Evolutionary conservation across 1,284 basidiomycete genomes (phyloP), one percentile per base, ranked within the genome.

Genomic region (Cutaneotrichosporon curvatum): DNA sequence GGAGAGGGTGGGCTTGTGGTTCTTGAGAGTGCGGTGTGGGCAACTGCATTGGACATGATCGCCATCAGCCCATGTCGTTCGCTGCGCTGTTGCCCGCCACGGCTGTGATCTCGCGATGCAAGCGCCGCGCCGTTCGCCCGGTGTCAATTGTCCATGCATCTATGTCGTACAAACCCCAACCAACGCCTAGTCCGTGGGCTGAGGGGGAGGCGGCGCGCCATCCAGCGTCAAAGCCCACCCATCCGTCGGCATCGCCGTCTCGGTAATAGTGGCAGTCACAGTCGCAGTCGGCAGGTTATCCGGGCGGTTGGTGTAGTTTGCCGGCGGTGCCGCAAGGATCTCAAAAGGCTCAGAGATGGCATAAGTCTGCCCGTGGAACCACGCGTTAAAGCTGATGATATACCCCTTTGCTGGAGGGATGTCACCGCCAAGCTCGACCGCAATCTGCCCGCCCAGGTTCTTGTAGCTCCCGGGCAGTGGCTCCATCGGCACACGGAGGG

Each of bases 391-490:
- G 25, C 68, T 50, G 25, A 72, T 45, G 4, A 59, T 52, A 51
- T 65, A 72, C 11, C 60, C 61, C 32, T 64, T 59, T 6, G 62
- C 69, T 30, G 57, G 55, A 11, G 68, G 68, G 20, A 67, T 50
- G 23, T 53, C 46, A 21, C 20, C 23, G 21, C 45, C 57, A 21
- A 72, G 51, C 43, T 70, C 65, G 19, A 72, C 58, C 40, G 66
- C 67, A 23, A 72, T 57, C 56, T 67, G 59, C 20, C 71, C 71
- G 4, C 71, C 71, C 39, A 54, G 66, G 50, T 63, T 65, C 33
- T 61, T 61, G 41, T 59, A 60, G 0, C 63, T 62, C 5, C 53
- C 57, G 0, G 56, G 40, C 19, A 66, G 43, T 16, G 56, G 51
- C 49, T 64, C 48, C 53, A 68, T 61, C 20, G 68, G 68, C 11